A percentile compares a stretch with the other conserved stretches of the same genome.
phyloP scores from a whole-genome alignment of 148 eudicot species.

The Rheum nobile region DNA sequence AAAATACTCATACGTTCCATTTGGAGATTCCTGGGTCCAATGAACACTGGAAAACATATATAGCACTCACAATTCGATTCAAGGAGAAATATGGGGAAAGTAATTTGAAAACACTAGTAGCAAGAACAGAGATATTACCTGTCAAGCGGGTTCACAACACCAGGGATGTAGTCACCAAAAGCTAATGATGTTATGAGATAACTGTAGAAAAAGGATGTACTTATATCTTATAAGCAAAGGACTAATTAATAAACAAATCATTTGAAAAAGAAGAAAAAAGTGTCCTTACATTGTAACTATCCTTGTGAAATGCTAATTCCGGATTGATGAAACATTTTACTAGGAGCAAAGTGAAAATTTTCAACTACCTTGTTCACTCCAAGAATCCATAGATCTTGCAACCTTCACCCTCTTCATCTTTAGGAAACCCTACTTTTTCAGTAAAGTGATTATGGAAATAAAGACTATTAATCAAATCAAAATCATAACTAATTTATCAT shows the following conservation, averaged over 20 bases:
- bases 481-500: too few relatives aligned
- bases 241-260: neutral
- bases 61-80: neutral
- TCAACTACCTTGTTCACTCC: slow-evolving; percentile 92
- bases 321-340: slow-evolving; percentile 73
- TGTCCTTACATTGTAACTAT: slow-evolving; percentile 54
- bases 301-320: slow-evolving; percentile 39
- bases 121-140: slow-evolving; percentile 64
- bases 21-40: slow-evolving; percentile 46
- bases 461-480: neutral
- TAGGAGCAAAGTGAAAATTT: slow-evolving; percentile 74
- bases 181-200: slow-evolving; percentile 70
- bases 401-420: slow-evolving; percentile 89
- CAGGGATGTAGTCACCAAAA: slow-evolving; percentile 75
- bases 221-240: neutral
- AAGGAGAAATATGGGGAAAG: neutral
- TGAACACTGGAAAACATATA: slow-evolving; percentile 33
- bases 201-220: slow-evolving; percentile 42
- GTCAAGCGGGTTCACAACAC: slow-evolving; percentile 64
- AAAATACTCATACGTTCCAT: slow-evolving; percentile 16
- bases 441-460: slow-evolving; percentile 19
- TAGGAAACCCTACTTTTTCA: slow-evolving; percentile 83
- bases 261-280: neutral
- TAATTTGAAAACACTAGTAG: neutral
- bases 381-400: slow-evolving; percentile 84